These are phyloP conservation scores for Sugiyamaella floridensis DNA, from an alignment of 805 yeast species.

Conservation along the genomic window DNA sequence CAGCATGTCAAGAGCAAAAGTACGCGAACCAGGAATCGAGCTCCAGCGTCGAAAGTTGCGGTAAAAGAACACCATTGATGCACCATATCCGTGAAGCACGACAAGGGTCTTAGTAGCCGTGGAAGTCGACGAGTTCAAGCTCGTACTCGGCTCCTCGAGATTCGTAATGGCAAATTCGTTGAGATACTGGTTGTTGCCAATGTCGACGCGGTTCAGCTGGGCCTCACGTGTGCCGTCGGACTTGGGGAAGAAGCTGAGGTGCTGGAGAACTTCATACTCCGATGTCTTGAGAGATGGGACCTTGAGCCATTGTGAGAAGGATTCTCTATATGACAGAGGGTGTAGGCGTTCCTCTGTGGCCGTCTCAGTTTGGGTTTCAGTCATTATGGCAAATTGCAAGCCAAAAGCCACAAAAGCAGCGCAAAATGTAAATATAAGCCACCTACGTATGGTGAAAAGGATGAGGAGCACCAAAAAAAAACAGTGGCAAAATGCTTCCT, in stretches of 20 bases:
- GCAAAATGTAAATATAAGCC: not conserved
- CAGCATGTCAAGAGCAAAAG: conserved; percentile 79
- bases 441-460: not conserved
- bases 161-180: conserved; percentile 63
- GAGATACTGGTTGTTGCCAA: conserved; percentile 46
- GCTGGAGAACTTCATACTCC: conserved; percentile 46
- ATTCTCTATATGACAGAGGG: conserved; percentile 20
- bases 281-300: conserved; percentile 32
- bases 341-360: not conserved
- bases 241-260: conserved; percentile 44
- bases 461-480: not conserved
- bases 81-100: conserved; percentile 88
- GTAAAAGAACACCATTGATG: conserved; percentile 76
- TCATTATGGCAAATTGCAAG: conserved; percentile 22
- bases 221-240: conserved; percentile 27
- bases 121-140: not conserved
- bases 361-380: not conserved
- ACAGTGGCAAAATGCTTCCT: not conserved
- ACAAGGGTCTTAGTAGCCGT: conserved; percentile 41
- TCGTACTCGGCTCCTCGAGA: conserved; percentile 3
- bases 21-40: conserved; percentile 45
- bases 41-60: conserved; percentile 54
- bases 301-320: conserved; percentile 39
- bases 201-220: conserved; percentile 39
- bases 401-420: not conserved